A percentile compares a stretch with the other conserved stretches of the same genome.
Evolutionary conservation across 805 yeast species (phyloP).

Genomic region (Citeromyces matritensis): DNA sequence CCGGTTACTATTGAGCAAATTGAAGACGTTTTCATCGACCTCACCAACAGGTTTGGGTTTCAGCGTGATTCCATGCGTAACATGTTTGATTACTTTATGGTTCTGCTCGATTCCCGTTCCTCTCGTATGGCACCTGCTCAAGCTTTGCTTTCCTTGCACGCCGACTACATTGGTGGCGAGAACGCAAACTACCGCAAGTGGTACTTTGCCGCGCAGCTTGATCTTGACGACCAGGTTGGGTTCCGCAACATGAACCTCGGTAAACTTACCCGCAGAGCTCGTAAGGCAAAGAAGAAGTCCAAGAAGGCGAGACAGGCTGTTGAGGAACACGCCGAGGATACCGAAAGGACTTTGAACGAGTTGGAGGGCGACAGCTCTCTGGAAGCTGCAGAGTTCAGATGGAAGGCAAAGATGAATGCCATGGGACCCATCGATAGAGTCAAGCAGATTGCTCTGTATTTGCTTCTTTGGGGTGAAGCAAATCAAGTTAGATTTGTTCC

Average conservation of each 20-base stretch:
- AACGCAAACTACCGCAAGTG: slow-evolving; percentile 75
- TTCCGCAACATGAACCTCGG: slow-evolving; percentile 72
- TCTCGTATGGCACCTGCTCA: slow-evolving; percentile 86
- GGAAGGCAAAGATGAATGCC: slow-evolving; percentile 71
- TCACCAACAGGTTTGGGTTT: slow-evolving; percentile 75
- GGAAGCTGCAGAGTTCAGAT: slow-evolving; percentile 70
- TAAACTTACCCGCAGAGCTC: slow-evolving; percentile 62
- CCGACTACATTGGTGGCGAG: slow-evolving; percentile 83
- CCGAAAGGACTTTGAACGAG: slow-evolving; percentile 43
- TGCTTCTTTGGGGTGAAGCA: slow-evolving; percentile 82
- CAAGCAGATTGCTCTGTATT: slow-evolving; percentile 61
- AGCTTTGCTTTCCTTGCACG: slow-evolving; percentile 69
- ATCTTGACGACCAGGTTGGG: slow-evolving; percentile 73
- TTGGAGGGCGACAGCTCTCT: slow-evolving; percentile 75
- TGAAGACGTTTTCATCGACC: slow-evolving; percentile 75
- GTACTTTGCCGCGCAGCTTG: slow-evolving; percentile 83
- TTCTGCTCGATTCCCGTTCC: slow-evolving; percentile 66
- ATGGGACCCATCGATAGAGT: slow-evolving; percentile 67
- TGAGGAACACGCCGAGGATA: slow-evolving; percentile 47
- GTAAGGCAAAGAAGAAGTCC: slow-evolving; percentile 69
- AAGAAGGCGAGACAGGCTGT: slow-evolving; percentile 61
- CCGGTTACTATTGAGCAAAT: slow-evolving; percentile 75
- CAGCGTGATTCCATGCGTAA: slow-evolving; percentile 91
- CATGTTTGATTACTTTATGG: slow-evolving; percentile 81
- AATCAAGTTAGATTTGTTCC: slow-evolving; percentile 88